A percentile compares a stretch with the other conserved stretches of the same genome.
Evolutionary conservation across 495 filamentous ascomycete genomes (phyloP).

Genomic region (Parachaetomium inaequale): DNA sequence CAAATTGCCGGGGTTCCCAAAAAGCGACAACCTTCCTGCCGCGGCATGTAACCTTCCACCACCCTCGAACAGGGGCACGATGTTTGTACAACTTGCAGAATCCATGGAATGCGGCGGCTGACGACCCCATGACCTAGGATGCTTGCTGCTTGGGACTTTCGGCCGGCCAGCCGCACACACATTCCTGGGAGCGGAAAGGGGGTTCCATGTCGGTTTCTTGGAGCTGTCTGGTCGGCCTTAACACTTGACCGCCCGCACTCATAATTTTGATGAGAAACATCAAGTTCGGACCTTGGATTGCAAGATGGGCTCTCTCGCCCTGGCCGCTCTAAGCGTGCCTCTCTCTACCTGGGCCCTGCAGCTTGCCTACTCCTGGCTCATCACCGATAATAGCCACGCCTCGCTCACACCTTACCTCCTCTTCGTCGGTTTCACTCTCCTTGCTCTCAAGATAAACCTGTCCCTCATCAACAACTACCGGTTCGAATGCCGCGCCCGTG

Average conservation of each 20-base stretch:
- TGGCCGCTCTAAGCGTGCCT: background rate
- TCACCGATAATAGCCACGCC: background rate
- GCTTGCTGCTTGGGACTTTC: no score
- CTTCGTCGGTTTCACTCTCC: background rate
- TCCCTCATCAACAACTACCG: slow-evolving; percentile 13
- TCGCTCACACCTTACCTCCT: slow-evolving; percentile 4
- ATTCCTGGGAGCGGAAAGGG: no score
- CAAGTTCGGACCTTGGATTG: background rate
- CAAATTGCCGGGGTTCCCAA: no score
- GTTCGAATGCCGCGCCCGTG: slow-evolving; percentile 15
- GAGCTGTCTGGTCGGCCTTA: no score
- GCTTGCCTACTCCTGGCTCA: background rate
- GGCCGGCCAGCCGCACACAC: no score
- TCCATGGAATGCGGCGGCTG: no score
- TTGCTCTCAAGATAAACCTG: slow-evolving; percentile 5
- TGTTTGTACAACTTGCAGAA: no score
- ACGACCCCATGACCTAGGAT: no score
- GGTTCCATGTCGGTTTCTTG: no score
- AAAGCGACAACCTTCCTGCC: no score
- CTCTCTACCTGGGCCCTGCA: background rate
- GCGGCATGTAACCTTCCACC: no score
- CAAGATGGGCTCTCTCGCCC: background rate
- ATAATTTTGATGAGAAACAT: background rate
- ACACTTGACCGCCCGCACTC: background rate
- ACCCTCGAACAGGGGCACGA: no score